phyloP scores from a whole-genome alignment of 139 green algal genomes.

The Chlorella ohadii region DNA sequence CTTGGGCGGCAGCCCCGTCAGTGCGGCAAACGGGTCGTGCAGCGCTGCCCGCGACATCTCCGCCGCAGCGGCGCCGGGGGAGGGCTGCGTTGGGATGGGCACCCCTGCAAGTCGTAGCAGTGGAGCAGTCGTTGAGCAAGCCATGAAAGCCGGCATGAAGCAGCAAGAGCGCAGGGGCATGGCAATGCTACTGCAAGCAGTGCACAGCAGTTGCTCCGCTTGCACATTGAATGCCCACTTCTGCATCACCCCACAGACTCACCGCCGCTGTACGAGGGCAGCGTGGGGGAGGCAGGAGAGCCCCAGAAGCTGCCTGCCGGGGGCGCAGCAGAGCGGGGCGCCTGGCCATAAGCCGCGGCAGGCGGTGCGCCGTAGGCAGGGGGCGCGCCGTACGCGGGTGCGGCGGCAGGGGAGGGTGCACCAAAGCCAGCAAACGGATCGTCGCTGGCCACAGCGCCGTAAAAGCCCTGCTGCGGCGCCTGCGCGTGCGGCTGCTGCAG shows the following conservation, averaged over 20 bases:
- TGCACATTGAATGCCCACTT: too few species aligned
- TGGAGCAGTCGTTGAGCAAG: background rate
- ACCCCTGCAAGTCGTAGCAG: background rate
- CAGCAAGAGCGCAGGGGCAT: too few species aligned
- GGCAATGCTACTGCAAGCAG: too few species aligned
- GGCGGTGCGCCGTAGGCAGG: background rate
- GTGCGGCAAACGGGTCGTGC: conserved; percentile 54
- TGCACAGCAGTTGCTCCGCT: too few species aligned
- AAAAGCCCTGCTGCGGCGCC: conserved; percentile 24
- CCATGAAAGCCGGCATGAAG: too few species aligned
- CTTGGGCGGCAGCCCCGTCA: conserved; percentile 36
- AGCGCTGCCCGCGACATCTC: conserved; percentile 42
- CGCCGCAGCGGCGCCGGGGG: background rate
- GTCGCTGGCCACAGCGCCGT: background rate
- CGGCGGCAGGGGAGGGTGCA: conserved; percentile 5
- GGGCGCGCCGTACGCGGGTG: background rate
- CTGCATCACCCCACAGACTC: too few species aligned
- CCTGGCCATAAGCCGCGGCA: background rate
- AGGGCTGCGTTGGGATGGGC: background rate
- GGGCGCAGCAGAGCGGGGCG: background rate
- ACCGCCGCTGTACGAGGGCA: too few species aligned
- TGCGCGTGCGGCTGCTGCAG: background rate
- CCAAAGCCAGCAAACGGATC: conserved; percentile 25
- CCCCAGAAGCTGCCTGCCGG: background rate
- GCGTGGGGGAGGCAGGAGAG: too few species aligned